Percentiles rank a stretch among this genome's conserved stretches.
Evolutionary conservation across 768 basidiomycete genomes (phyloP).

Genomic region (Suillus clintonianus): DNA sequence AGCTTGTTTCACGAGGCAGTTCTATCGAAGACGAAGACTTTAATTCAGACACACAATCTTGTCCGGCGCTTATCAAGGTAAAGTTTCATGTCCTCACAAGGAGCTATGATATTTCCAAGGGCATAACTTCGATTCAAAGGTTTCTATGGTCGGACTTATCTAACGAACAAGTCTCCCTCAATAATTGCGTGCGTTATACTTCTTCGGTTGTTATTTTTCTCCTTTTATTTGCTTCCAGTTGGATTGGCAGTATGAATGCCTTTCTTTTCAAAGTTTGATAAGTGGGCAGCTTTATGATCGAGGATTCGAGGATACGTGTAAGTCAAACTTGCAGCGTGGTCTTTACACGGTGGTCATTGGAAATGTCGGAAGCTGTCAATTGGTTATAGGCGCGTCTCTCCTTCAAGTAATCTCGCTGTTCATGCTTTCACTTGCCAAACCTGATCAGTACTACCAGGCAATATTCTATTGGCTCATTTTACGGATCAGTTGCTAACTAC

Average conservation of each 20-base stretch:
- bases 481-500: neutral
- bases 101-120: conserved; percentile 16
- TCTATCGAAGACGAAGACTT: conserved; percentile 6
- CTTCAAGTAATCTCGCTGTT: conserved; percentile 37
- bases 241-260: conserved; percentile 53
- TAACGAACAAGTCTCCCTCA: conserved; percentile 38
- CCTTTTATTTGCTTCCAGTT: conserved; percentile 21
- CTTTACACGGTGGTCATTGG: neutral
- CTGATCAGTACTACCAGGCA: conserved; percentile 46
- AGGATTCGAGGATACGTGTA: conserved; percentile 55
- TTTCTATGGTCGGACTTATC: conserved; percentile 40
- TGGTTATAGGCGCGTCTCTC: conserved; percentile 29
- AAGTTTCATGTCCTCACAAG: neutral
- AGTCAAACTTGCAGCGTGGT: conserved; percentile 10
- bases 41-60: conserved; percentile 35
- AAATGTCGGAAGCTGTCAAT: conserved; percentile 13
- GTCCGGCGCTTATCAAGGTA: conserved; percentile 48
- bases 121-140: conserved; percentile 9
- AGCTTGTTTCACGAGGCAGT: neutral
- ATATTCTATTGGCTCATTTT: neutral
- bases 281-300: conserved; percentile 54
- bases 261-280: conserved; percentile 46
- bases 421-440: conserved; percentile 48
- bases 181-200: conserved; percentile 37
- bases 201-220: neutral